Base-by-base conservation (phyloP, 2,329 filamentous ascomycete species). In the Penicillium sp. region DNA sequence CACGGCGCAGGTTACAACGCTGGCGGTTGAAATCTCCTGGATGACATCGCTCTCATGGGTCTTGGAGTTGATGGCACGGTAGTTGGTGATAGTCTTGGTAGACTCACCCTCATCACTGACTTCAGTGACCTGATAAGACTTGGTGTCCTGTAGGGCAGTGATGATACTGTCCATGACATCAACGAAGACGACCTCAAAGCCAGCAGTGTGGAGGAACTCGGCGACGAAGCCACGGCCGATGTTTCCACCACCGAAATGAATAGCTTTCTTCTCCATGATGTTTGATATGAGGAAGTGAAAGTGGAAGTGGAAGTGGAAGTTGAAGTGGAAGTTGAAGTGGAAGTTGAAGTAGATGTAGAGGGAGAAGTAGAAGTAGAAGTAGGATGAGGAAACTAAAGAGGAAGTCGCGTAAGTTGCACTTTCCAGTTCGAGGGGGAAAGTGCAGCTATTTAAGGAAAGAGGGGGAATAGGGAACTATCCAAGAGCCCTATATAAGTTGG, bases 51-150 rank as follows among this genome's bases (percentile, higher is more conserved):
- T 82, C 79, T 96, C 89, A 73, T 96, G 82, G 64, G 88, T 86
- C 79, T 90, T 92, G 67, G 91, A 96, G 86, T 97, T 97, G 84
- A 97, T 89, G 77, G 94, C 94, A 53, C 91, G 90, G 83, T 96
- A 97, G 81, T 97, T 94, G 77, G 90, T 89, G 78, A 99, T 96
- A 68, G 81, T 89, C 78, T 90, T 92, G 70, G 86, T 86, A 56
- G 83, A 84, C 70, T 92, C 92, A 67, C 90, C 92, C 59, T 96
- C 89, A 49, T 86, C 83, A 65, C 92, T 92, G 68, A 97, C 91
- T 79, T 97, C 93, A 59, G 93, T 96, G 73, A 99, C 93, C 63
- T 89, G 87, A 84, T 97, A 99, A 15, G 86, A 89, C 55, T 86
- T 82, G 49, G 85, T 83, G 21, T 82, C 78, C 74, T 97, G 91